Base-by-base conservation (phyloP, 2,329 filamentous ascomycete genomes). In the Aspergillus brunneoviolaceus region DNA sequence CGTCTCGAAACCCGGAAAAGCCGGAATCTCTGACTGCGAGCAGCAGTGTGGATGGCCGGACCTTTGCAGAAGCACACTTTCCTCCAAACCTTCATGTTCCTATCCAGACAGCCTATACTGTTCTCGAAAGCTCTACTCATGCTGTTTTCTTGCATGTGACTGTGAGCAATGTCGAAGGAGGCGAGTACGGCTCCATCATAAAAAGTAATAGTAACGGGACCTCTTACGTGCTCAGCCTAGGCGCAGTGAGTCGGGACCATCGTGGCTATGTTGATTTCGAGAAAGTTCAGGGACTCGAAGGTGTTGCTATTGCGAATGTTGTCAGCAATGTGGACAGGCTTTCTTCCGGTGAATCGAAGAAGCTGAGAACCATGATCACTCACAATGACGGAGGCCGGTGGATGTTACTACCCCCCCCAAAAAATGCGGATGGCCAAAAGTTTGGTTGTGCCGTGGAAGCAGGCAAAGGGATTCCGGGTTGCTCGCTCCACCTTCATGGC, bases 171-270 rank as follows among this genome's bases (percentile, higher is more conserved):
- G 80, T 80, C 3, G 73, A 81, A 54, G 88, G 86, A 19, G 85
- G 84, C 54, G 85, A 89, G 61, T 92, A 90, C 68, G 95, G 95
- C 42, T 89, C 89, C 25, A 91, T 99, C 67, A 87, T 99, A 77
- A 99, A 98, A 85, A 97, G 92, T 72, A 99, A 99, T 80, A 97
- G 92, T 69, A 98, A 99, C 72, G 95, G 95, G 57, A 99, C 95
- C 0, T 95, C 90, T 1, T 99, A 97, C 70, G 91, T 96, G 12
- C 80, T 96, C 65, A 96, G 91, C 75, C 82, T 95, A 25, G 81
- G 85, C 52, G 86, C 86, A 21, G 92, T 98, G 71, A 97, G 98
- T 76, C 86, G 91, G 67, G 87, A 97, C 71, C 79, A 83, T 12
- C 68, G 74, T 2, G 92, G 88, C 49, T 97, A 88, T 70, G 94